These are phyloP conservation scores for Lolium perenne DNA, from an alignment of 176 grass and related monocot genomes.

Conservation along the genomic window DNA sequence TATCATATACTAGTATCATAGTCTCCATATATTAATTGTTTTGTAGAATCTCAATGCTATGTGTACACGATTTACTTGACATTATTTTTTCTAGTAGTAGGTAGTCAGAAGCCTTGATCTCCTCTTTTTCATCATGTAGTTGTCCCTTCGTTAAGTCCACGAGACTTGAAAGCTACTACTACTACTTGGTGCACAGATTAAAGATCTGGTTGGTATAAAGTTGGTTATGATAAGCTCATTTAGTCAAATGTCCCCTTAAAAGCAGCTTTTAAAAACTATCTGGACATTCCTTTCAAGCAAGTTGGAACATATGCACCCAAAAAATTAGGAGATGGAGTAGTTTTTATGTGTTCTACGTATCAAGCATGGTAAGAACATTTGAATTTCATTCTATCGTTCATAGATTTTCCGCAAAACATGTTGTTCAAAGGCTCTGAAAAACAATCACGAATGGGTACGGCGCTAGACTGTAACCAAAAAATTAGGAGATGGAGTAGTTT, in stretches of 20 bases:
- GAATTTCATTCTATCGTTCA: no score
- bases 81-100: no score
- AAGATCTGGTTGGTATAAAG: conserved; percentile 1
- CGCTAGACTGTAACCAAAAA: not conserved
- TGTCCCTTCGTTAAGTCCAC: conserved; percentile 1
- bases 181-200: not conserved
- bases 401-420: no score
- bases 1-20: no score
- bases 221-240: not conserved
- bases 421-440: no score
- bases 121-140: not conserved
- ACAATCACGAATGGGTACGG: no score
- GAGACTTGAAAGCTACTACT: conserved; percentile 21
- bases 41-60: no score
- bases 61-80: no score
- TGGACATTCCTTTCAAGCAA: not conserved
- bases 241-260: not conserved
- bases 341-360: not conserved
- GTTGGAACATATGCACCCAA: not conserved
- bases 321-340: not conserved
- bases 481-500: not conserved
- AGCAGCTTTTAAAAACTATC: not conserved
- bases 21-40: no score
- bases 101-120: not conserved
- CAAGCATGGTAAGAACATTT: not conserved